A percentile compares a stretch with the other conserved stretches of the same genome.
phyloP scores from a whole-genome alignment of 352 stramenopile species.

The Phytophthora cactorum region DNA sequence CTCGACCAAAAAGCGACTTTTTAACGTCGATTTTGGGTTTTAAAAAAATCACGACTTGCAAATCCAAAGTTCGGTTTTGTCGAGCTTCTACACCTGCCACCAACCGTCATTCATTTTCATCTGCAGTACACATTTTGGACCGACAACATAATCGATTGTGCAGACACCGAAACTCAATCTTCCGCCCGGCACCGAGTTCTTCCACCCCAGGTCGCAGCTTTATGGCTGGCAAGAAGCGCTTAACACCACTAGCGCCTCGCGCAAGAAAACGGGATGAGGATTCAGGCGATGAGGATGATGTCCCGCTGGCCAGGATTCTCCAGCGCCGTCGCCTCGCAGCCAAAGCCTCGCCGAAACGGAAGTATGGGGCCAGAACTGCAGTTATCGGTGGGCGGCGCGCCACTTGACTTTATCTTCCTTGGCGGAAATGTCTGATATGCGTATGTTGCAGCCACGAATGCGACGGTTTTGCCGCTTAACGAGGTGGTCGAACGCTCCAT shows the following conservation, averaged over 20 bases:
- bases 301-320: constrained; percentile 26
- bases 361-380: constrained; percentile 22
- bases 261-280: not conserved
- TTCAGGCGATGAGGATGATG: constrained; percentile 33
- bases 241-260: not conserved
- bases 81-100: constrained; percentile 26
- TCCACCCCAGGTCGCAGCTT: not conserved
- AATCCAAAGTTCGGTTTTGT: not conserved
- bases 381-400: constrained; percentile 11
- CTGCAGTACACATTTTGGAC: constrained; percentile 10
- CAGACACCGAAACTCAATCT: constrained; percentile 6
- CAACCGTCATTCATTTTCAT: constrained; percentile 21
- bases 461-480: constrained; percentile 21
- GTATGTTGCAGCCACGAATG: constrained; percentile 15
- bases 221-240: constrained; percentile 25
- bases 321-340: constrained; percentile 16
- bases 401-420: constrained; percentile 29
- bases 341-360: constrained; percentile 7
- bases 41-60: not conserved
- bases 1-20: not conserved
- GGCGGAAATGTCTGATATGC: constrained; percentile 11
- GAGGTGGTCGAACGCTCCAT: constrained; percentile 54
- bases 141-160: constrained; percentile 15
- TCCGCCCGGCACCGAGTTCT: not conserved
- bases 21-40: not conserved